Evolutionary conservation across 2,329 filamentous ascomycete species (phyloP).

Genomic region (Cercospora nicotianae): DNA sequence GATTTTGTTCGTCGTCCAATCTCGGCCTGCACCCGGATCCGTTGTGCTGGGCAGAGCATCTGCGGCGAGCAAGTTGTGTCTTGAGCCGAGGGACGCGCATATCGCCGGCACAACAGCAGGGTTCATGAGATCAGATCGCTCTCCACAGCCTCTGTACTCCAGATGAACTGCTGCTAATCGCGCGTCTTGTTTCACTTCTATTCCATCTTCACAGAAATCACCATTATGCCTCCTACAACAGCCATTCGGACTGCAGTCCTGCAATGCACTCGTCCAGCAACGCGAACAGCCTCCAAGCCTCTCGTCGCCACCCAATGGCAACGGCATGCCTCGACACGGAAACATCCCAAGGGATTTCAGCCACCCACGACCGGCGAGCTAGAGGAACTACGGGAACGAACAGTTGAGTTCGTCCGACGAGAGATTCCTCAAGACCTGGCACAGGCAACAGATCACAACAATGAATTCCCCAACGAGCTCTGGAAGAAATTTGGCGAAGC

Average conservation of each 20-base stretch:
- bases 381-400: constrained; percentile 75
- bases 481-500: constrained; percentile 93
- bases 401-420: constrained; percentile 83
- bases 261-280: constrained; percentile 18
- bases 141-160: constrained; percentile 8
- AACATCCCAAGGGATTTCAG: constrained; percentile 67
- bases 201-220: background rate
- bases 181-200: constrained; percentile 13
- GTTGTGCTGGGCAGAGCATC: background rate
- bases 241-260: constrained; percentile 32
- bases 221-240: constrained; percentile 26
- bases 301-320: constrained; percentile 23
- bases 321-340: constrained; percentile 59
- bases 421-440: constrained; percentile 85
- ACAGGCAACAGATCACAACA: constrained; percentile 75
- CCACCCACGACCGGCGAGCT: constrained; percentile 72
- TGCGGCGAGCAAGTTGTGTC: background rate
- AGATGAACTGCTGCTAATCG: constrained; percentile 5
- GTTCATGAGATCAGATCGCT: constrained; percentile 3
- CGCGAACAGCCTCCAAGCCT: constrained; percentile 9
- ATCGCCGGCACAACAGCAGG: background rate
- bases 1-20: background rate
- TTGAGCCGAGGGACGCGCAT: constrained; percentile 10
- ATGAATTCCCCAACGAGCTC: constrained; percentile 86
- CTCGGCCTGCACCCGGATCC: background rate